Evolutionary conservation across 306 rosid genomes (phyloP), one percentile per base, ranked within the genome.

Genomic region (Bauhinia variegata): DNA sequence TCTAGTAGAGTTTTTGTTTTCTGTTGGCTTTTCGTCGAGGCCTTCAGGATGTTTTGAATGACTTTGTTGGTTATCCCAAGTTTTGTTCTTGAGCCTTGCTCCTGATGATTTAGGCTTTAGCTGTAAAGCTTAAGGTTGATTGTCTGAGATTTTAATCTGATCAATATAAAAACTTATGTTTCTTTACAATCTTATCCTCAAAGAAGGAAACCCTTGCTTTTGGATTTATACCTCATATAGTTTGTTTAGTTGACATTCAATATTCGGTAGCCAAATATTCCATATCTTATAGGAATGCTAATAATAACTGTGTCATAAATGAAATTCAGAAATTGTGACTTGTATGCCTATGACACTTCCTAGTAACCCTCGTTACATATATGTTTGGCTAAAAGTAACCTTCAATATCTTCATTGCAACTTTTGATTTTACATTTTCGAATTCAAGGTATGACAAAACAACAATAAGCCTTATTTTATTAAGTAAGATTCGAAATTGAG

Each of bases 341-440:
- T 11, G 11, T 36, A 16, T n/a, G 30, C 34, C 1, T 7, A 19
- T 56, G 62, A 14, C 42, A 8, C 34, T 10, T 17, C 16, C 65
- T 60, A 18, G 36, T 5, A 60, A 15, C 56, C 30, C 18, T 46
- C 37, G 8, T 33, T n/a, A 61, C 23, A 30, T 15, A 23, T 50
- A 18, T n/a, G n/a, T 59, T 30, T 28, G 36, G 33, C 69, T 11
- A 33, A 64, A 64, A 15, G 4, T 32, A 58, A 33, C 28, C 28
- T 23, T 23, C 28, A 23, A 23, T 1, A 23, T 23, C 28, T 23
- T 23, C 14, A 8, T 55, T 42, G 18, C 46, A 55, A 19, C 37
- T 55, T 68, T 18, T 31, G 19, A 17, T 31, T 54, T 39, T 47
- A 34, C 58, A 47, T 58, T 16, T 18, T n/a, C n/a, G n/a, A n/a